Evolutionary conservation across 2,329 filamentous ascomycete genomes (phyloP).

Genomic region (Ophiostoma angusticollis): DNA sequence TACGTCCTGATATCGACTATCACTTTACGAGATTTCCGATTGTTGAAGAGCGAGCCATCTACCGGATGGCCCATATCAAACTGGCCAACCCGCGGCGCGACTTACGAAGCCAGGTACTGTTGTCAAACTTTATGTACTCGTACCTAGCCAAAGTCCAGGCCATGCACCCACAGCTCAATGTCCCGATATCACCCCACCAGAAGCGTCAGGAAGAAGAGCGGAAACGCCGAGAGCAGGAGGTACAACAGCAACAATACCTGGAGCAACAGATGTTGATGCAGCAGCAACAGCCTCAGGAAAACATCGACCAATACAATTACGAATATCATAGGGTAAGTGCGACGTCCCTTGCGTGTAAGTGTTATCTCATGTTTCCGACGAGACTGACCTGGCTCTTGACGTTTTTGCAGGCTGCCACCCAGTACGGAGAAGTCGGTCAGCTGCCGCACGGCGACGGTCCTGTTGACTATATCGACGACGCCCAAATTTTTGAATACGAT

Average conservation of each 20-base stretch:
- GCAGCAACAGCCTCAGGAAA: slow-evolving; percentile 14
- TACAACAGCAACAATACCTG: slow-evolving; percentile 30
- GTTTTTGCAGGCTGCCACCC: slow-evolving; percentile 17
- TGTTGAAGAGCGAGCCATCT: slow-evolving; percentile 90
- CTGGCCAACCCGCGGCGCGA: slow-evolving; percentile 91
- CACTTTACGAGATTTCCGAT: slow-evolving; percentile 94
- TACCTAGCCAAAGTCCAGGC: slow-evolving; percentile 97
- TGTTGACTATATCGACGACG: slow-evolving; percentile 22
- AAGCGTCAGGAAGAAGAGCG: slow-evolving; percentile 31
- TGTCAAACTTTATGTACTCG: slow-evolving; percentile 99
- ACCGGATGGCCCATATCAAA: slow-evolving; percentile 97
- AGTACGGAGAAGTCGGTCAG: slow-evolving; percentile 19
- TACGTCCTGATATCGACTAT: slow-evolving; percentile 85
- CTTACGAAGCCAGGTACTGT: slow-evolving; percentile 82
- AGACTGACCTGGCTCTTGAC: no score
- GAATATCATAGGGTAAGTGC: slow-evolving; percentile 25
- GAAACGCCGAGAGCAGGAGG: slow-evolving; percentile 33
- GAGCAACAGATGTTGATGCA: slow-evolving; percentile 27
- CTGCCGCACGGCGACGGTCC: slow-evolving; percentile 13
- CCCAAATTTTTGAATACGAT: slow-evolving; percentile 24
- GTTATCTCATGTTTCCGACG: no score
- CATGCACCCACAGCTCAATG: slow-evolving; percentile 92
- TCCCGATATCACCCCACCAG: slow-evolving; percentile 61
- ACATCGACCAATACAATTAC: slow-evolving; percentile 21
- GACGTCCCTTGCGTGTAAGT: not conserved